These are phyloP conservation scores for Neckera pumila DNA, from an alignment of 225 moss, liverwort and hornwort species.

Conservation along the genomic window DNA sequence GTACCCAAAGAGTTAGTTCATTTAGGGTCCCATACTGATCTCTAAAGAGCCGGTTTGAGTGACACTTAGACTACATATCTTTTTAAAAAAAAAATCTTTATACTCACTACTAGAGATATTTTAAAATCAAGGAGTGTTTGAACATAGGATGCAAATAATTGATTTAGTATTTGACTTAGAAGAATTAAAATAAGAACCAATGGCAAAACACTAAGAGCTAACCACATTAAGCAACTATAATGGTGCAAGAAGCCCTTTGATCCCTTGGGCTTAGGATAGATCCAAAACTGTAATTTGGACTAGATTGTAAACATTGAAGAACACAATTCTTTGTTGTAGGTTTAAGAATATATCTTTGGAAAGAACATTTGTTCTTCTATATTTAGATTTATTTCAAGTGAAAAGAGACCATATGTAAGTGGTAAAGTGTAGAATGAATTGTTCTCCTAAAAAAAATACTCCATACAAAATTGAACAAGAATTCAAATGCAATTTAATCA, in stretches of 20 bases:
- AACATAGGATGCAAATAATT: neutral
- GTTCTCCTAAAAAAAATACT: neutral
- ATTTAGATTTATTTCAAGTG: neutral
- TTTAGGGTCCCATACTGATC: neutral
- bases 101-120: neutral
- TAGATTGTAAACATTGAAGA: neutral
- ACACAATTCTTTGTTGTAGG: neutral
- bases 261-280: neutral
- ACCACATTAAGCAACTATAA: neutral
- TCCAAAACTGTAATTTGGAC: neutral
- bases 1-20: fast-evolving
- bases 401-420: neutral
- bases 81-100: fast-evolving
- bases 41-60: fast-evolving
- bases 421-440: neutral
- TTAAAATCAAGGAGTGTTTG: neutral
- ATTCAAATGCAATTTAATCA: neutral
- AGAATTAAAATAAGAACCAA: neutral
- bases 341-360: neutral
- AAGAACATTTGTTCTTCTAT: neutral
- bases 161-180: neutral
- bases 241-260: neutral
- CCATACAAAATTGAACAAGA: neutral
- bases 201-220: neutral
- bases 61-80: neutral